Evolutionary conservation across 1,284 basidiomycete species (phyloP), one percentile per base, ranked within the genome.

Genomic region (Puccinia polysora): DNA sequence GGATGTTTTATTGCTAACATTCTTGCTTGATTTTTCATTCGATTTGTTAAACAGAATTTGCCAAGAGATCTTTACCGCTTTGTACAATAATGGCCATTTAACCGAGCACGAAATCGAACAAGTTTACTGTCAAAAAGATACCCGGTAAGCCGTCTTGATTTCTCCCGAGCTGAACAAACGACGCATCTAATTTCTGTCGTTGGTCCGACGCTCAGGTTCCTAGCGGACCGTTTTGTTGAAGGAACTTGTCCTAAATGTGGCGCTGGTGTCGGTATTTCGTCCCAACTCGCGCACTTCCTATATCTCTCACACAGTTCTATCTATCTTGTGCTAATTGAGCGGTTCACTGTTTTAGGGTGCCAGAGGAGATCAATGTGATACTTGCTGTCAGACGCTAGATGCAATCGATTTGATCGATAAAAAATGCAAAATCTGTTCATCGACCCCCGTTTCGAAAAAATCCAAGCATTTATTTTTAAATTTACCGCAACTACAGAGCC

Each of bases 331-430:
- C 3, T 40, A n/a, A n/a, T n/a, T n/a, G n/a, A n/a, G n/a, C n/a
- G n/a, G n/a, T n/a, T n/a, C n/a, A 56, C 32, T 23, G 40, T 62
- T n/a, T 12, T 76, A 91, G 88, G 95, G 97, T 76, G 96, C 95
- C 45, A 89, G 96, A 56, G 96, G 96, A 10, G 96, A 99, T 81
- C 96, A 99, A 83, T 99, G 96, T 81, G 96, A 99, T 81, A 85
- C 87, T 74, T 99, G 96, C 79, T 87, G 89, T 50, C 86, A 92
- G 75, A 96, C 95, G 7, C 86, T 96, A 65, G 83, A 84, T 40
- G 95, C 93, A 1, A 86, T 95, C 74, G 93, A 97, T 77, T 86
- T 99, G 74, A 85, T 96, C 81, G 88, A 94, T 77, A 96, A 96
- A n/a, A 87, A 92, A 43, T 99, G 96, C 81, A 88, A 96, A 75